Evolutionary conservation across 768 basidiomycete species (phyloP).

Genomic region (Podaxis sp.): DNA sequence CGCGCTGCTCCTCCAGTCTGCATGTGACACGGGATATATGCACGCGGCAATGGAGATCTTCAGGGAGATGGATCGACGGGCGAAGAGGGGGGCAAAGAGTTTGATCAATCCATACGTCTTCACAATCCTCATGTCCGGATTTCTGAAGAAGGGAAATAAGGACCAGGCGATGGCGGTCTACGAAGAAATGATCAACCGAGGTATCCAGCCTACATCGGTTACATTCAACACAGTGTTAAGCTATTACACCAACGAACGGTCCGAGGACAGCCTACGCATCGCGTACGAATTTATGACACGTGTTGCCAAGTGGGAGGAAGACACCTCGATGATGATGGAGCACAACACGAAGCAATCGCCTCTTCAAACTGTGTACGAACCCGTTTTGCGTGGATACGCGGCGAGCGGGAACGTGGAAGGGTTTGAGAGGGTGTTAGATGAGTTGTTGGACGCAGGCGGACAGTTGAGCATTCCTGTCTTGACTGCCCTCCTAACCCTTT

Average conservation of each 20-base stretch:
- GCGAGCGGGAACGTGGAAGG: slow-evolving; percentile 42
- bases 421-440: slow-evolving; percentile 55
- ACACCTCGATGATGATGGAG: slow-evolving; percentile 28
- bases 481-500: slow-evolving; percentile 67
- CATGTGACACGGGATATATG: slow-evolving; percentile 73
- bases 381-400: slow-evolving; percentile 57
- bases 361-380: slow-evolving; percentile 48
- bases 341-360: slow-evolving; percentile 37
- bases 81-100: slow-evolving; percentile 34
- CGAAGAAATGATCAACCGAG: slow-evolving; percentile 66
- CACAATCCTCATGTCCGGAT: slow-evolving; percentile 76
- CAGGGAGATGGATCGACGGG: slow-evolving; percentile 59
- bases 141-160: slow-evolving; percentile 55
- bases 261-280: slow-evolving; percentile 47
- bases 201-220: slow-evolving; percentile 64
- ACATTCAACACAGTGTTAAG: slow-evolving; percentile 70
- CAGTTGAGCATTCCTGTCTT: slow-evolving; percentile 60
- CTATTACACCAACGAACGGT: slow-evolving; percentile 53
- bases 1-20: slow-evolving; percentile 74
- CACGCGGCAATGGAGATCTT: slow-evolving; percentile 65
- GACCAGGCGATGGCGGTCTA: slow-evolving; percentile 62
- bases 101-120: slow-evolving; percentile 59
- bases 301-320: slow-evolving; percentile 32
- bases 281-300: slow-evolving; percentile 67
- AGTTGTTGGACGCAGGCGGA: slow-evolving; percentile 53